Evolutionary conservation across 495 filamentous ascomycete genomes (phyloP).

Genomic region (Neurospora pannonica): DNA sequence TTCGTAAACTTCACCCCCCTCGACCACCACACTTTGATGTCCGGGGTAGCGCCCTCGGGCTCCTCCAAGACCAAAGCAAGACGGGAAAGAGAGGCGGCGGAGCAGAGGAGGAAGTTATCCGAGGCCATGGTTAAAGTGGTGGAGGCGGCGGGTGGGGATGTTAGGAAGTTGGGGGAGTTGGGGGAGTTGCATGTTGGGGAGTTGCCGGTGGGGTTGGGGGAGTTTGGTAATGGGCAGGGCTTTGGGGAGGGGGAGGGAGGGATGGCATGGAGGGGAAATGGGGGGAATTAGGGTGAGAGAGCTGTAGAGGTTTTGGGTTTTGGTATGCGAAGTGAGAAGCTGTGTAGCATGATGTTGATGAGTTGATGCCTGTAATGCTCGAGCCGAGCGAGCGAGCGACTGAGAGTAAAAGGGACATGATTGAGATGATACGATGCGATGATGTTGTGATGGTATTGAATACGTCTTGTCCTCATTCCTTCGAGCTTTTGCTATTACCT

Average conservation of each 20-base stretch:
- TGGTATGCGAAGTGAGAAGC: too few species aligned
- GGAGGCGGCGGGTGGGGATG: slow-evolving; percentile 70
- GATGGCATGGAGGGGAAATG: too few species aligned
- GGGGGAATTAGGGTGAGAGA: neutral
- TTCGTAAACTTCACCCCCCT: slow-evolving; percentile 91
- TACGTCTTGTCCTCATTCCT: neutral
- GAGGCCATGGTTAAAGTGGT: slow-evolving; percentile 67
- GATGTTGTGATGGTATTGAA: neutral
- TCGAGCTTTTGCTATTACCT: neutral
- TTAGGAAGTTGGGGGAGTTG: slow-evolving; percentile 31
- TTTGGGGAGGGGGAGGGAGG: neutral
- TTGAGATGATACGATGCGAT: neutral
- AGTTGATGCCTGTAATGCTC: neutral
- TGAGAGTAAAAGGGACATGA: neutral
- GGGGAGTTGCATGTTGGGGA: slow-evolving; percentile 21
- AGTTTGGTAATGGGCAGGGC: neutral
- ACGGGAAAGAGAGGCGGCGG: slow-evolving; percentile 75
- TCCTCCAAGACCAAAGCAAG: slow-evolving; percentile 88
- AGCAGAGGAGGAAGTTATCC: slow-evolving; percentile 64
- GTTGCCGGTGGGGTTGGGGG: neutral
- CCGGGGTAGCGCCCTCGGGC: slow-evolving; percentile 83
- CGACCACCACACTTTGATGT: slow-evolving; percentile 73
- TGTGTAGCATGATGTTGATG: neutral
- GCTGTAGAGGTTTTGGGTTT: too few species aligned
- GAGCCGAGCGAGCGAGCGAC: neutral